Conservation (phyloP, 306 rosid genomes). For the Trifolium dubium region DNA sequence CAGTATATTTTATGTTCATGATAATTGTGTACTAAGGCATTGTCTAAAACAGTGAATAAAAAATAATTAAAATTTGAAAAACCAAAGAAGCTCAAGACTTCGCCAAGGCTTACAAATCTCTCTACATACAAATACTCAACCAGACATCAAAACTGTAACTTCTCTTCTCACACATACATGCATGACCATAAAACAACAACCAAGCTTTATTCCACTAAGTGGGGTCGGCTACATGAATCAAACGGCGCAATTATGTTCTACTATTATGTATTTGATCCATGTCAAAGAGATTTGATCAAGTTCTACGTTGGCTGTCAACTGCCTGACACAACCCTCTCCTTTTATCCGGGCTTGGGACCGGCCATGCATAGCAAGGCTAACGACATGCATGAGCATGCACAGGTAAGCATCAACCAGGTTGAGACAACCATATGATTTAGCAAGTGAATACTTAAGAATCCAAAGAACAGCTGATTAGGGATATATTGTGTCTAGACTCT, state of each 20-base stretch:
- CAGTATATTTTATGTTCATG: conserved; percentile 33
- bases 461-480: neutral
- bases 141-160: conserved; percentile 13
- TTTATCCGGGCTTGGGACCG: neutral
- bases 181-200: neutral
- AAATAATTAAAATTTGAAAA: conserved; percentile 31
- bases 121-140: conserved; percentile 18
- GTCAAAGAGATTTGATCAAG: neutral
- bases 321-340: neutral
- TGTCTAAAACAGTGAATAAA: neutral
- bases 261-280: neutral
- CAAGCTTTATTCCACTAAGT: no score
- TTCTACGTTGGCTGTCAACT: neutral
- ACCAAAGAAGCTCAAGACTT: conserved; percentile 19
- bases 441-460: conserved; percentile 1
- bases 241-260: no score
- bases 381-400: neutral
- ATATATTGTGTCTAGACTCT: conserved; percentile 5
- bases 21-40: conserved; percentile 30
- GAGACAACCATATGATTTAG: conserved; percentile 13
- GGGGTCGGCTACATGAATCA: no score
- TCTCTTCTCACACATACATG: conserved; percentile 21
- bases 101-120: conserved; percentile 28
- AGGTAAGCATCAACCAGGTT: conserved; percentile 25
- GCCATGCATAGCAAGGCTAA: neutral